Base-by-base conservation (phyloP, 2,329 filamentous ascomycete species). In the Fusarium mexicanum region DNA sequence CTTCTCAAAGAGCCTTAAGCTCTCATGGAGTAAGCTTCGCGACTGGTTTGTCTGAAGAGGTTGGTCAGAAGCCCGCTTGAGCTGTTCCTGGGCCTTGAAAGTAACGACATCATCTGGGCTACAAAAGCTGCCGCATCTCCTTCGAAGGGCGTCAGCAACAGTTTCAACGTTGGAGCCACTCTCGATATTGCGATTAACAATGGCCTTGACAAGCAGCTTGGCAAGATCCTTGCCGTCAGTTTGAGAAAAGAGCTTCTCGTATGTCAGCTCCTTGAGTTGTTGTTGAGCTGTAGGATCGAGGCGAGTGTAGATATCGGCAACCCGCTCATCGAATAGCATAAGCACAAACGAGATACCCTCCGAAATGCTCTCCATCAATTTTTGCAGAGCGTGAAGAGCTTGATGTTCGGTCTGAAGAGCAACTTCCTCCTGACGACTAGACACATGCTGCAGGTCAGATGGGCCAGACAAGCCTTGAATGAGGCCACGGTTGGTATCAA, bases 121-220 rank as follows among this genome's bases (percentile, higher is more conserved):
- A 82, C 96, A 99, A 88, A 99, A 99, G 83, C 93, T 98, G 71
- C 96, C 97, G 77, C 96, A 99, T 77, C 95, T 91, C 77, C 96
- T 89, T 53, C 96, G 90, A 57, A 99, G 85, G n/a, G 95, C 94
- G 82, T 99, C 96, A 0, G 96, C 96, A 31, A 99, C 95, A 0
- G 95, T 98, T 84, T 99, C 97, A 26, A 99, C 96, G 73, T 98
- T 99, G 9, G 95, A 96, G 16, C 97, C 96, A 79, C 94, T 98
- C 66, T 96, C 93, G 77, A 99, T 99, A 81, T 98, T 99, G 78
- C 95, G 92, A 82, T 98, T 98, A 62, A 99, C 96, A 79, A 99
- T 98, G 2, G 96, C 95, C 82, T 98, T 99, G 64, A 99, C 96
- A 4, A 99, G 87, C 63, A 98, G 90, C 82, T 98, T 98, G 6